Evolutionary conservation across 306 rosid genomes (phyloP).

Genomic region (Dalbergia oliveri): DNA sequence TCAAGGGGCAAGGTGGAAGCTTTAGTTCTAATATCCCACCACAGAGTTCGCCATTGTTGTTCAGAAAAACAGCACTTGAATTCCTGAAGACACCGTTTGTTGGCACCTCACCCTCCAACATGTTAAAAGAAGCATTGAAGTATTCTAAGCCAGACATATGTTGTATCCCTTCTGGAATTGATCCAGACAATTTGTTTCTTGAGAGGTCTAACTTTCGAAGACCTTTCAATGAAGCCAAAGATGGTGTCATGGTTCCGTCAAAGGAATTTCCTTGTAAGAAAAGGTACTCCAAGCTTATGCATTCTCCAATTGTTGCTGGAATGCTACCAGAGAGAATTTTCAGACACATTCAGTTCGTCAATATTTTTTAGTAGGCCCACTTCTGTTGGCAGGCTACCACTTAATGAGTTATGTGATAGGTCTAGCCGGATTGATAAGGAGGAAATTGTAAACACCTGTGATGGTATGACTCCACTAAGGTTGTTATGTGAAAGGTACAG

Average conservation of each 20-base stretch:
- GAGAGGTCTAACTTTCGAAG: conserved; percentile 22
- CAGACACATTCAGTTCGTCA: neutral
- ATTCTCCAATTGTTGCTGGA: conserved; percentile 31
- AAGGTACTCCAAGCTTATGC: conserved; percentile 20
- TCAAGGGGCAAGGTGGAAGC: conserved; percentile 28
- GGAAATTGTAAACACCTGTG: neutral
- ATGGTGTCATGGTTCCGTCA: conserved; percentile 8
- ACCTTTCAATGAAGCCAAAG: conserved; percentile 34
- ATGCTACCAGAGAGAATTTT: conserved; percentile 26
- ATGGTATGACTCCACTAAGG: conserved; percentile 26
- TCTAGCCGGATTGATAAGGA: neutral
- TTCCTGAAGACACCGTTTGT: conserved; percentile 20
- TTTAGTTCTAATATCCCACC: conserved; percentile 29
- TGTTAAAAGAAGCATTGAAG: conserved; percentile 41
- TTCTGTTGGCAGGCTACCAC: conserved; percentile 5
- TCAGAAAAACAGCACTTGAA: neutral
- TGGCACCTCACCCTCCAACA: conserved; percentile 41
- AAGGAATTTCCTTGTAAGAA: conserved; percentile 13
- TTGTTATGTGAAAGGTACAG: conserved; percentile 7
- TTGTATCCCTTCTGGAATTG: conserved; percentile 17
- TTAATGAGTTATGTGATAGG: conserved; percentile 8
- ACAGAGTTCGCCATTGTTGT: neutral
- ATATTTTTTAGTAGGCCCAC: conserved; percentile 5
- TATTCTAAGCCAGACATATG: neutral
- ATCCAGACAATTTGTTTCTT: conserved; percentile 32